Percentiles rank a stretch among this genome's conserved stretches.
These are phyloP conservation scores for Chlorella sp. DNA, from an alignment of 139 green algal genomes.

Conservation along the genomic window DNA sequence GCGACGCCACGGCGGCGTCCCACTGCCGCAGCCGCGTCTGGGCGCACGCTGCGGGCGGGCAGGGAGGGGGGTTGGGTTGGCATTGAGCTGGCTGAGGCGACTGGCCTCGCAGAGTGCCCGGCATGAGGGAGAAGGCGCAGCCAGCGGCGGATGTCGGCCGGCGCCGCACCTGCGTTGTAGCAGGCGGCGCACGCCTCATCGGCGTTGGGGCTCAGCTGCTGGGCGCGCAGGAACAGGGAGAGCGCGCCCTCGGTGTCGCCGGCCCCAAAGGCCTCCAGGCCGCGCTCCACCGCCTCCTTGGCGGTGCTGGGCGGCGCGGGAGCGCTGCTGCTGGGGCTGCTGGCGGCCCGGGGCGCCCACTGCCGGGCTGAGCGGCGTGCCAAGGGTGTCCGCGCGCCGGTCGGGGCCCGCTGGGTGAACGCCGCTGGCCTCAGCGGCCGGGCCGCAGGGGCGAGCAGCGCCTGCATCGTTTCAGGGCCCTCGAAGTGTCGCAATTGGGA, in stretches of 20 bases:
- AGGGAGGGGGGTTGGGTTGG: too few relatives aligned
- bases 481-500: too few relatives aligned
- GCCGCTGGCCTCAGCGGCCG: neutral
- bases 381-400: too few relatives aligned
- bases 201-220: slow-evolving; percentile 76
- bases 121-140: too few relatives aligned
- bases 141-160: too few relatives aligned
- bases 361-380: neutral
- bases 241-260: slow-evolving; percentile 62
- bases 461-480: neutral
- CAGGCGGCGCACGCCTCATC: slow-evolving; percentile 90
- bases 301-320: slow-evolving; percentile 33
- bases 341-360: neutral
- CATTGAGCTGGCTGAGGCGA: too few relatives aligned
- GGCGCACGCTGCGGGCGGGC: slow-evolving; percentile 71
- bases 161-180: slow-evolving; percentile 80
- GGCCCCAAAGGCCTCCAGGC: slow-evolving; percentile 60
- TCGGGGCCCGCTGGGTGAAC: neutral
- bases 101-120: too few relatives aligned
- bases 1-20: slow-evolving; percentile 72
- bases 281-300: slow-evolving; percentile 73
- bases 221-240: slow-evolving; percentile 71
- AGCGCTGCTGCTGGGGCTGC: slow-evolving; percentile 5
- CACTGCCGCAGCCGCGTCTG: slow-evolving; percentile 83
- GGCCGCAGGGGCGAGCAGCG: neutral